Evolutionary conservation across 371 early-diverging fungal species (phyloP).

Genomic region (Circinella umbellata): DNA sequence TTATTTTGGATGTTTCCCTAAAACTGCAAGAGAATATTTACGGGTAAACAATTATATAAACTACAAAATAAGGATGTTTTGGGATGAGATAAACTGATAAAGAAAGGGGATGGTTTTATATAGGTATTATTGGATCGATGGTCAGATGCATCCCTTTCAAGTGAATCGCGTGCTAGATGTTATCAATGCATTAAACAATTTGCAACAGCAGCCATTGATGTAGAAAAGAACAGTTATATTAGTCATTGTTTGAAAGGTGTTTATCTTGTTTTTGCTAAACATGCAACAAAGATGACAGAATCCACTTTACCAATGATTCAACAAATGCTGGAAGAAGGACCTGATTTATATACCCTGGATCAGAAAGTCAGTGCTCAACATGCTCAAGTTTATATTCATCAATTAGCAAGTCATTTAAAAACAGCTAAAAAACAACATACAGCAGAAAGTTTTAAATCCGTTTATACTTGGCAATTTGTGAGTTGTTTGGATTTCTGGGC

Average conservation of each 20-base stretch:
- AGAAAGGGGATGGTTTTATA: not conserved
- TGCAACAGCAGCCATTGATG: constrained; percentile 39
- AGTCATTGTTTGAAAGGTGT: constrained; percentile 70
- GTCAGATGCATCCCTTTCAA: constrained; percentile 66
- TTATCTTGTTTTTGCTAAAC: constrained; percentile 80
- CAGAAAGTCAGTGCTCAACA: constrained; percentile 79
- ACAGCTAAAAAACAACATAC: constrained; percentile 81
- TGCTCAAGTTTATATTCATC: constrained; percentile 88
- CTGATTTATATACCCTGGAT: constrained; percentile 83
- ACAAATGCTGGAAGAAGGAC: constrained; percentile 87
- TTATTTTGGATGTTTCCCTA: constrained; percentile 87
- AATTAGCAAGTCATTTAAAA: constrained; percentile 87
- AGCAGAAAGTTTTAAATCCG: constrained; percentile 78
- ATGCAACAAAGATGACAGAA: constrained; percentile 73
- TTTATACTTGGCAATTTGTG: constrained; percentile 95
- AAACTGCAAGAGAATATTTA: constrained; percentile 77
- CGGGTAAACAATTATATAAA: constrained; percentile 50
- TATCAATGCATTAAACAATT: constrained; percentile 39
- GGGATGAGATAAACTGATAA: not conserved
- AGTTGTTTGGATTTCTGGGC: constrained; percentile 90
- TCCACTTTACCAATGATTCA: constrained; percentile 76
- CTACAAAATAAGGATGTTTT: not conserved
- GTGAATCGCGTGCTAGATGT: constrained; percentile 67
- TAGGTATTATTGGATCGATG: constrained; percentile 64
- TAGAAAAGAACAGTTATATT: constrained; percentile 38